Conservation (phyloP, 441 rosid genomes). For the Populus hybrid region DNA sequence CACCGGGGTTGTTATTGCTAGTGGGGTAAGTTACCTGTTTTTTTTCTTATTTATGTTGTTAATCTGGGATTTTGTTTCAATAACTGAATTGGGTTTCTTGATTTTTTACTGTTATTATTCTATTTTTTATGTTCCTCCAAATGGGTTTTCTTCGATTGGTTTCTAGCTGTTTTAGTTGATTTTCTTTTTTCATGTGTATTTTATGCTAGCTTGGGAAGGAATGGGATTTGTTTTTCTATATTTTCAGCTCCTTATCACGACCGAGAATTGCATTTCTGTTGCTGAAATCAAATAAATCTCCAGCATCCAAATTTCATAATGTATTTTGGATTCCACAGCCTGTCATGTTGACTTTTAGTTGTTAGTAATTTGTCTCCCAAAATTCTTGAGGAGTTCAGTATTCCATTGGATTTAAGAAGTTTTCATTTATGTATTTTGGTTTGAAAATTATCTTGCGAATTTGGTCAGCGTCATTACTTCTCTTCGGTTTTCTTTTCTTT, state of each 20-base stretch:
- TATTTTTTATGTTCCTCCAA: not conserved
- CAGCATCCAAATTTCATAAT: not conserved
- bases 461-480: not conserved
- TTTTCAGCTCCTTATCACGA: not conserved
- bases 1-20: constrained; percentile 84
- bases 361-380: not conserved
- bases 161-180: not conserved
- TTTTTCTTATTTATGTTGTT: not conserved
- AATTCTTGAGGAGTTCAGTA: not conserved
- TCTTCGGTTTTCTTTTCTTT: not conserved
- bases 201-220: not conserved
- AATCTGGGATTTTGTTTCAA: not conserved
- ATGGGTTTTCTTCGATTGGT: constrained; percentile 7
- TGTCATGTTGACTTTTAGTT: not conserved
- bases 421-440: too few relatives aligned
- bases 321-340: not conserved
- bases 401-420: not conserved
- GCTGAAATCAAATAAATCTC: not conserved
- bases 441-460: too few relatives aligned
- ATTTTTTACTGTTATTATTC: not conserved
- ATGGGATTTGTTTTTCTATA: not conserved
- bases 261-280: not conserved
- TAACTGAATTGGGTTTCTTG: not conserved
- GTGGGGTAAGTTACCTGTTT: constrained; percentile 53
- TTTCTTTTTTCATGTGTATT: not conserved